Conservation (phyloP, 306 rosid species). For the Lagenaria siceraria region DNA sequence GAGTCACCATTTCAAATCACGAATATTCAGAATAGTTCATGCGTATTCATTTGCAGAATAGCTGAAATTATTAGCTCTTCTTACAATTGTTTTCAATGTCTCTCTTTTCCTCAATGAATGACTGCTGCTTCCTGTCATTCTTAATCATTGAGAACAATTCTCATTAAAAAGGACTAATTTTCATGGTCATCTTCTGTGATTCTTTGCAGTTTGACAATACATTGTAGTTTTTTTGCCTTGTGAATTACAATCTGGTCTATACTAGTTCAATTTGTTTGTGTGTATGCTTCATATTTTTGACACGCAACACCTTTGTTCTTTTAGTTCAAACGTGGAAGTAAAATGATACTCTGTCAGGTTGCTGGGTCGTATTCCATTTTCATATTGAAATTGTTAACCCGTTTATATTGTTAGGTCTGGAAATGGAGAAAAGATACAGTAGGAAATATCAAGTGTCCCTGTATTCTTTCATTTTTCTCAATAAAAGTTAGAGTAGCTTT, state of each 20-base stretch:
- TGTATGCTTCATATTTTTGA: not conserved
- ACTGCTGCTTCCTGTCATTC: not conserved
- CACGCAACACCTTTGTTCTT: not conserved
- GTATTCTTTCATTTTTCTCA: not conserved
- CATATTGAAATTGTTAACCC: not conserved
- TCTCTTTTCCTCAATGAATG: not conserved
- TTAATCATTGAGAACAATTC: not conserved
- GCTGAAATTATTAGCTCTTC: not conserved
- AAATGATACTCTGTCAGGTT: not conserved
- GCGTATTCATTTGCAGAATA: not conserved
- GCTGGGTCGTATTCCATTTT: not conserved
- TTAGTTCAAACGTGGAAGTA: not conserved
- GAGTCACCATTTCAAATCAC: not conserved
- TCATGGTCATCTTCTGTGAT: not conserved
- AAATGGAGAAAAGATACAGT: not conserved
- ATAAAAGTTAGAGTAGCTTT: too few relatives aligned
- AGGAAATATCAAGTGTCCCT: not conserved
- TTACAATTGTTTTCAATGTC: not conserved
- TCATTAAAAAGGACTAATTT: not conserved
- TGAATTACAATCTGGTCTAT: not conserved
- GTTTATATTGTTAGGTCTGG: not conserved
- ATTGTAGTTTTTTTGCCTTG: not conserved
- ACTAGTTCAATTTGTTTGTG: not conserved
- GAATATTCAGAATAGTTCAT: not conserved
- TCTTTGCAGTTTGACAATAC: not conserved